Conservation (phyloP, 2,329 filamentous ascomycete species). For the Fusarium sp. region DNA sequence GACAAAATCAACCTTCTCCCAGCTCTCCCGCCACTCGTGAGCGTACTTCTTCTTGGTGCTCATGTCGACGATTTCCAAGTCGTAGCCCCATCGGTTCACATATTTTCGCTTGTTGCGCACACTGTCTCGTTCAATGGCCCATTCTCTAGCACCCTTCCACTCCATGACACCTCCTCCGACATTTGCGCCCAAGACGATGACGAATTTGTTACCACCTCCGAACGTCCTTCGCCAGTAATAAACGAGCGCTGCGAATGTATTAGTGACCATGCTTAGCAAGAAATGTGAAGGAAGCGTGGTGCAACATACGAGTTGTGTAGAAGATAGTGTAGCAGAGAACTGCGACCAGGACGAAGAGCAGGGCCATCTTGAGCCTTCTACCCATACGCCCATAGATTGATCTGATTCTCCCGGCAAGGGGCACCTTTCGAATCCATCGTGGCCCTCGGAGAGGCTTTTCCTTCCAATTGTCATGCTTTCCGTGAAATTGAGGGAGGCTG, state of each 20-base stretch:
- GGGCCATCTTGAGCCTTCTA: slow-evolving; percentile 72
- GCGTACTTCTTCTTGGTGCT: slow-evolving; percentile 98
- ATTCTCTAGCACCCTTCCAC: slow-evolving; percentile 96
- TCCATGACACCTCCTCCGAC: slow-evolving; percentile 98
- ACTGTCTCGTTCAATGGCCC: slow-evolving; percentile 97
- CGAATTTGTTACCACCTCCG: slow-evolving; percentile 89
- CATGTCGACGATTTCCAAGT: slow-evolving; percentile 97
- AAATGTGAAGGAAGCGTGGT: background rate
- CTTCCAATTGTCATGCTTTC: slow-evolving; percentile 74
- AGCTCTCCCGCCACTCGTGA: slow-evolving; percentile 98
- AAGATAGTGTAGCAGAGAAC: slow-evolving; percentile 77
- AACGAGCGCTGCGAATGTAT: slow-evolving; percentile 48
- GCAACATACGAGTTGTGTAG: slow-evolving; percentile 77
- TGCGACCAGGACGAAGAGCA: slow-evolving; percentile 69
- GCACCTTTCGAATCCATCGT: slow-evolving; percentile 62
- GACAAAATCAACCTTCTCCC: slow-evolving; percentile 98
- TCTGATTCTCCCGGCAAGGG: slow-evolving; percentile 60
- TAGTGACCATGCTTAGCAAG: background rate
- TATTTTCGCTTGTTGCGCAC: slow-evolving; percentile 95
- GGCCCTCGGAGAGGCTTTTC: slow-evolving; percentile 75
- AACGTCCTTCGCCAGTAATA: slow-evolving; percentile 77
- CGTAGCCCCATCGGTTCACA: slow-evolving; percentile 87
- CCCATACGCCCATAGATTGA: slow-evolving; percentile 63
- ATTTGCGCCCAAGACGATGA: slow-evolving; percentile 93
- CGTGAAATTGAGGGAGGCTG: slow-evolving; percentile 78